phyloP scores from a whole-genome alignment of 2,329 filamentous ascomycete species.

The Eutypella sp. region DNA sequence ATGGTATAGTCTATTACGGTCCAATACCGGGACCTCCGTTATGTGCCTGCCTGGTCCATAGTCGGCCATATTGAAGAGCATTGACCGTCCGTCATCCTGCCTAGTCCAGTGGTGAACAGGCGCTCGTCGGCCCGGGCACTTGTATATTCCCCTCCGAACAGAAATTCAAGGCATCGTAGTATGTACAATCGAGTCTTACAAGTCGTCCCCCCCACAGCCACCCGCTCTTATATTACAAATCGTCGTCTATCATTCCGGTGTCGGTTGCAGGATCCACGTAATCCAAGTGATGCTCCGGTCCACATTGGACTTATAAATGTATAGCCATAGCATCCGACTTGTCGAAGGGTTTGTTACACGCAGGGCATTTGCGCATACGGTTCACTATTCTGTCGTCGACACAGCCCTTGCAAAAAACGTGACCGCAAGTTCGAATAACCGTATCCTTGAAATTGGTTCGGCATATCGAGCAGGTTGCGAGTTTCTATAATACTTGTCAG shows the following conservation, averaged over 20 bases:
- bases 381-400: conserved; percentile 85
- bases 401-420: conserved; percentile 88
- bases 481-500: conserved; percentile 42
- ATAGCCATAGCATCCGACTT: conserved; percentile 81
- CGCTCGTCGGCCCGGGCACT: neutral
- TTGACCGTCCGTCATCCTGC: neutral
- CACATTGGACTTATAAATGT: conserved; percentile 38
- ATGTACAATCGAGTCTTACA: conserved; percentile 19
- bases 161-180: conserved; percentile 4
- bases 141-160: neutral
- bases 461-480: conserved; percentile 88
- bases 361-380: conserved; percentile 90
- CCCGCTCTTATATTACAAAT: conserved; percentile 12
- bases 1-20: neutral
- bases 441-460: conserved; percentile 92
- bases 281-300: neutral
- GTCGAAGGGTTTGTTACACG: conserved; percentile 88
- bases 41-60: neutral
- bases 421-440: conserved; percentile 86
- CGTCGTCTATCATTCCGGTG: neutral
- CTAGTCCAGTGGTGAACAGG: neutral
- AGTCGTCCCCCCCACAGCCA: conserved; percentile 4
- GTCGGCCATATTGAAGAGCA: too few species aligned
- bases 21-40: neutral
- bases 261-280: neutral